Conservation (phyloP, 2,329 filamentous ascomycete species). For the Reticulascus tulasneorum region DNA sequence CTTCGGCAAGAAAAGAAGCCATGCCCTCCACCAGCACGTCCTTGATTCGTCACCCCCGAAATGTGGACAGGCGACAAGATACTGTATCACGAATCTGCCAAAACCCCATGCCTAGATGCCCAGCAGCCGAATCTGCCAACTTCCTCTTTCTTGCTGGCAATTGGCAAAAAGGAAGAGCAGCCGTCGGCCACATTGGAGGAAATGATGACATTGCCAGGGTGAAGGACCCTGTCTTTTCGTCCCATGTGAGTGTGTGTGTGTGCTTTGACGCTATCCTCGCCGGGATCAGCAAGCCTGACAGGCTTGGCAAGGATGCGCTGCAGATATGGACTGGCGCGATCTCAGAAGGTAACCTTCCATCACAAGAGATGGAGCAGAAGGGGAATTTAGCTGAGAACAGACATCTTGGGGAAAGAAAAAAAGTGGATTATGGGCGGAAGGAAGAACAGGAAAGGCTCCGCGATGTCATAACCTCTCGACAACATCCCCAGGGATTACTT, state of each 20-base stretch:
- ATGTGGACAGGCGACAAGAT: not conserved
- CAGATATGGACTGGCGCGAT: slow-evolving; percentile 7
- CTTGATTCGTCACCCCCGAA: not conserved
- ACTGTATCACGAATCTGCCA: not conserved
- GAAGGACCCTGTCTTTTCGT: slow-evolving; percentile 6
- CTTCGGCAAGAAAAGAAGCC: no score
- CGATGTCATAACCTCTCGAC: not conserved
- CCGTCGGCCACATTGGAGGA: not conserved
- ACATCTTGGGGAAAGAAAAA: slow-evolving; percentile 1
- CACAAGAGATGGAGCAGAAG: not conserved
- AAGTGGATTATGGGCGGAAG: not conserved
- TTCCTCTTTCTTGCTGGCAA: no score
- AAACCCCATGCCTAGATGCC: not conserved
- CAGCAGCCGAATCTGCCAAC: no score
- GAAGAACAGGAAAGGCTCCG: not conserved
- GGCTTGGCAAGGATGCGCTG: slow-evolving; percentile 4
- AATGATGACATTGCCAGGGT: not conserved
- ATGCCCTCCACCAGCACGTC: no score
- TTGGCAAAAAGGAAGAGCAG: not conserved
- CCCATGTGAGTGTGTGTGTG: slow-evolving; percentile 9
- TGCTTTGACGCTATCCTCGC: slow-evolving; percentile 7
- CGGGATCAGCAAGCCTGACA: slow-evolving; percentile 11
- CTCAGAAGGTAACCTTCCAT: not conserved
- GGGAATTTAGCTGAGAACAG: not conserved
- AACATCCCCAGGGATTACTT: not conserved